A percentile compares a stretch with the other conserved stretches of the same genome.
Conservation (phyloP, 805 yeast species). For the Teunomyces kruisii region DNA sequence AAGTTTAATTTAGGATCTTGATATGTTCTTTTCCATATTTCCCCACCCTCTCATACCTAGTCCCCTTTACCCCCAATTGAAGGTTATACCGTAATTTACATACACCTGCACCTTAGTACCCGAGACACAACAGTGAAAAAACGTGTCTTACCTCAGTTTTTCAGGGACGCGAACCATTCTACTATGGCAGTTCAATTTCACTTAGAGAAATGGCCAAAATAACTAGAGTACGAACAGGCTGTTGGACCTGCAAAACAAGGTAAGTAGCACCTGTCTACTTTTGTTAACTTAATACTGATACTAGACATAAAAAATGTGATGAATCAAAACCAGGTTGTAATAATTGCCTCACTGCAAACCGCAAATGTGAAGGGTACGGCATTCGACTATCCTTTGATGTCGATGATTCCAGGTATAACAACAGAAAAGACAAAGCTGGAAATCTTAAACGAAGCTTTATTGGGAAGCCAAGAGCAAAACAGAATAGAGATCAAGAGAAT, state of each 20-base stretch:
- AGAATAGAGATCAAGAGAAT: background rate
- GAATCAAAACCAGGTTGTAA: conserved; percentile 52
- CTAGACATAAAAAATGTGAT: conserved; percentile 55
- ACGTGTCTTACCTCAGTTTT: background rate
- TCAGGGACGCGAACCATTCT: background rate
- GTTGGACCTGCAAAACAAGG: conserved; percentile 58
- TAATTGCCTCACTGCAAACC: conserved; percentile 46
- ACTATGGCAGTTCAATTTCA: background rate
- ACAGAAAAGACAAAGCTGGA: conserved; percentile 17
- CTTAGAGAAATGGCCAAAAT: conserved; percentile 33
- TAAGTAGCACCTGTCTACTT: conserved; percentile 18
- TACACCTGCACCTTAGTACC: too few species aligned
- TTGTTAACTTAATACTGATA: conserved; percentile 10
- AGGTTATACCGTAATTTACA: too few species aligned
- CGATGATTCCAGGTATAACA: conserved; percentile 42
- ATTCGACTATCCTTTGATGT: conserved; percentile 50
- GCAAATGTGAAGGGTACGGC: conserved; percentile 52
- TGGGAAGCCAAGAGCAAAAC: conserved; percentile 37
- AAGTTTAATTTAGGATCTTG: too few species aligned
- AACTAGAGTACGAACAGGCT: conserved; percentile 54
- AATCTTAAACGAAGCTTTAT: conserved; percentile 44
- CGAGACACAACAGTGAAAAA: too few species aligned
- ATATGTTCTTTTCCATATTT: too few species aligned
- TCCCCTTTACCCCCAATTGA: too few species aligned
- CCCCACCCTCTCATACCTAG: too few species aligned